A percentile compares a stretch with the other conserved stretches of the same genome.
These are phyloP conservation scores for Neurospora sublineolata DNA, from an alignment of 495 filamentous ascomycete species.

Conservation along the genomic window DNA sequence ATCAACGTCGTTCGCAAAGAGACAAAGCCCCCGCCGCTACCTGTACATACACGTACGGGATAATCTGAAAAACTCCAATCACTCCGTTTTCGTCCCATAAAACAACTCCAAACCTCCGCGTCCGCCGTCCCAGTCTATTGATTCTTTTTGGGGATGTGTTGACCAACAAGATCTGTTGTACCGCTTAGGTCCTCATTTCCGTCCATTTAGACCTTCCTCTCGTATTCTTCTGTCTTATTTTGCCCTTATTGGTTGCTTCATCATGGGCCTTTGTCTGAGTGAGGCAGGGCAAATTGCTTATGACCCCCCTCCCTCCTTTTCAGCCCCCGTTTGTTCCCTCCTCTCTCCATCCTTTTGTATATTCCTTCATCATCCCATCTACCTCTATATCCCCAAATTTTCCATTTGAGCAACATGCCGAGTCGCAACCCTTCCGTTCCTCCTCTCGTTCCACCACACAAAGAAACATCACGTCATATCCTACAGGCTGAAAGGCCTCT, in stretches of 20 bases:
- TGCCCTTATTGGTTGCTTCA: not conserved
- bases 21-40: not conserved
- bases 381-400: not conserved
- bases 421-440: not conserved
- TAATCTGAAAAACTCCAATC: not conserved
- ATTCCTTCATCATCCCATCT: not conserved
- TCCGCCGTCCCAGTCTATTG: not conserved
- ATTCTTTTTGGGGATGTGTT: not conserved
- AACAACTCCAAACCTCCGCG: not conserved
- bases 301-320: not conserved
- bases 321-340: not conserved
- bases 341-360: not conserved
- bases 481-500: conserved; percentile 36
- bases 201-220: not conserved
- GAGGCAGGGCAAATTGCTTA: not conserved
- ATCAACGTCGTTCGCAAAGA: not conserved
- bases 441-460: not conserved
- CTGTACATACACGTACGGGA: not conserved
- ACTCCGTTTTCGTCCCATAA: not conserved
- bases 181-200: not conserved
- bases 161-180: not conserved
- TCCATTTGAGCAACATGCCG: not conserved
- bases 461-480: not conserved
- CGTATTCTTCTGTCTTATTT: not conserved
- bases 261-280: not conserved